phyloP scores from a whole-genome alignment of 768 basidiomycete species.

The Jaapia argillacea region DNA sequence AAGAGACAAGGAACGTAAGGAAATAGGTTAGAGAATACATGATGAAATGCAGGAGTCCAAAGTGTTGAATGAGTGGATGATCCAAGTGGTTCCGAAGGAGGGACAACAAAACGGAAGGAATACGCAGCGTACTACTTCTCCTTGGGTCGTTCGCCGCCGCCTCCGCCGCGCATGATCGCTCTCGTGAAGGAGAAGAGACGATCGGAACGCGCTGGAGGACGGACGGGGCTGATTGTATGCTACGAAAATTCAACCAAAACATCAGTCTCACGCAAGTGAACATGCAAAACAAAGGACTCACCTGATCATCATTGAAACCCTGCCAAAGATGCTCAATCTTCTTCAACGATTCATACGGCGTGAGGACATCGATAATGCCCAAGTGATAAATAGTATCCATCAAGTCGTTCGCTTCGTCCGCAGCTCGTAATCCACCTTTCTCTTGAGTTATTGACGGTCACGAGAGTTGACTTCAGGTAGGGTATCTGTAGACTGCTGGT shows the following conservation, averaged over 20 bases:
- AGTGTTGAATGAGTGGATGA: neutral
- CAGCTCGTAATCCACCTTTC: constrained; percentile 87
- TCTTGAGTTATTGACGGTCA: constrained; percentile 74
- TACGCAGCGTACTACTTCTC: no score
- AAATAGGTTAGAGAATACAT: neutral
- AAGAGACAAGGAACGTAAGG: neutral
- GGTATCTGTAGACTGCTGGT: constrained; percentile 30
- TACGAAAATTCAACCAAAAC: constrained; percentile 20
- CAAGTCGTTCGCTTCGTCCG: constrained; percentile 70
- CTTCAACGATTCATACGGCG: constrained; percentile 75
- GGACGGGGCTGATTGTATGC: constrained; percentile 94
- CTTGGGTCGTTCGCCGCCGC: constrained; percentile 44
- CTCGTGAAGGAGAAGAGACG: constrained; percentile 86
- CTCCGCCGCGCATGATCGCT: constrained; percentile 77
- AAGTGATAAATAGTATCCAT: constrained; percentile 84
- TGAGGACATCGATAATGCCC: constrained; percentile 94
- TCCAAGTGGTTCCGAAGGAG: neutral
- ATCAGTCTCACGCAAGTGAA: neutral
- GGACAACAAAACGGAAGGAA: no score
- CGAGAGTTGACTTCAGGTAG: constrained; percentile 58
- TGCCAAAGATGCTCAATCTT: constrained; percentile 89
- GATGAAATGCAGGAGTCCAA: neutral
- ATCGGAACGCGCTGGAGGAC: constrained; percentile 76
- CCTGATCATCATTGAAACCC: constrained; percentile 76
- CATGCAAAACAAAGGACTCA: constrained; percentile 32